phyloP scores from a whole-genome alignment of 345 rosid genomes.

The Nasturtium officinale region DNA sequence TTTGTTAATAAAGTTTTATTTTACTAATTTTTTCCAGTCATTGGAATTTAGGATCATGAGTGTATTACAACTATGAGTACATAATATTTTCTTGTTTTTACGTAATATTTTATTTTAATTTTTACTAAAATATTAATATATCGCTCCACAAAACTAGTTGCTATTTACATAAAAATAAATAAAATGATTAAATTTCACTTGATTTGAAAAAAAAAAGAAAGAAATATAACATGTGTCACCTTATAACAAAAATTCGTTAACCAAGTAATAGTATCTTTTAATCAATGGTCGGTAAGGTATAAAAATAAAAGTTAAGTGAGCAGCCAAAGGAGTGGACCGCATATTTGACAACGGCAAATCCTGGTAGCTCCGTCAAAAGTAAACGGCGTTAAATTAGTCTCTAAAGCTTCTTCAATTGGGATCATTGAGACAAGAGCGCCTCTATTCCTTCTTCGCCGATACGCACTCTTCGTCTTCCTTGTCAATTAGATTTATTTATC shows the following conservation, averaged over 20 bases:
- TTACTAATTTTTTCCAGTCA: background rate
- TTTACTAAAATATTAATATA: background rate
- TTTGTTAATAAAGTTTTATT: background rate
- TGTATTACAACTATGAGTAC: background rate
- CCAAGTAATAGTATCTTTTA: too few species aligned
- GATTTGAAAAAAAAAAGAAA: background rate
- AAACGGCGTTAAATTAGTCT: constrained; percentile 52
- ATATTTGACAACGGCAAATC: constrained; percentile 42
- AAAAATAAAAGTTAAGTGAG: too few species aligned
- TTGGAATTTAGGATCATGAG: background rate
- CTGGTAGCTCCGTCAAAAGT: background rate
- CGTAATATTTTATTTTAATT: background rate
- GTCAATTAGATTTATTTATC: constrained; percentile 14
- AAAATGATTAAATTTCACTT: background rate
- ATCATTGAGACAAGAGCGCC: constrained; percentile 39
- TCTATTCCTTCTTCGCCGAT: constrained; percentile 48
- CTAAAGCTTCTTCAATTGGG: constrained; percentile 43
- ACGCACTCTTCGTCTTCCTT: constrained; percentile 35
- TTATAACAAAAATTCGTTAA: too few species aligned
- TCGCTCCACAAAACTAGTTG: background rate
- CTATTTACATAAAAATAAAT: background rate
- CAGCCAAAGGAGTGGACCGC: constrained; percentile 41
- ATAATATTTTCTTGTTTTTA: background rate
- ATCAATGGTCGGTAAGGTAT: too few species aligned
- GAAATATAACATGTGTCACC: background rate